Percentiles rank a stretch among this genome's conserved stretches.
phyloP scores from a whole-genome alignment of 1,284 basidiomycete species.

The Ceratobasidium sp. region DNA sequence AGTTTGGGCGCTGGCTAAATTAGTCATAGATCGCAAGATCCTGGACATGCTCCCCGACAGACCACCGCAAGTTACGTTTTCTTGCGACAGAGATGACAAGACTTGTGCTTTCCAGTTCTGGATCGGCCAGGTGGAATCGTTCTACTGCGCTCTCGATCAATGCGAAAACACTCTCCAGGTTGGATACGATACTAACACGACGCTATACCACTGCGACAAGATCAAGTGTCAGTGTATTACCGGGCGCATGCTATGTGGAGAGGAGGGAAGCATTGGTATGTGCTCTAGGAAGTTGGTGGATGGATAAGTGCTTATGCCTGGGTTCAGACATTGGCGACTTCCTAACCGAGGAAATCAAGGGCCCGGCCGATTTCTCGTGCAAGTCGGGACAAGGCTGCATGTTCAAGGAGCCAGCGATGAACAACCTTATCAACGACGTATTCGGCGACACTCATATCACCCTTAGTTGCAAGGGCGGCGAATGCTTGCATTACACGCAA shows the following conservation, averaged over 20 bases:
- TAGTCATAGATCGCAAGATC: constrained; percentile 78
- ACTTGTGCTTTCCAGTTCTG: constrained; percentile 96
- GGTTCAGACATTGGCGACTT: constrained; percentile 90
- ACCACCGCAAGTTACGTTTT: constrained; percentile 94
- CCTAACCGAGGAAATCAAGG: constrained; percentile 86
- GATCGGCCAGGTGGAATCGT: constrained; percentile 92
- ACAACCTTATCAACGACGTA: constrained; percentile 88
- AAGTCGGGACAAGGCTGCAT: constrained; percentile 73
- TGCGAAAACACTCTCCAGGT: constrained; percentile 60
- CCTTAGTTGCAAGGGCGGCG: constrained; percentile 85
- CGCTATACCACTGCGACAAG: constrained; percentile 78
- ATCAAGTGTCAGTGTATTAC: constrained; percentile 92
- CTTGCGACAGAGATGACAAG: constrained; percentile 67
- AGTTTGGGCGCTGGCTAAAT: background rate
- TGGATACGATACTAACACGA: constrained; percentile 74
- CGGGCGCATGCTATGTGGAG: constrained; percentile 92
- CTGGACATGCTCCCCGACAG: constrained; percentile 86
- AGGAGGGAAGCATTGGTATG: constrained; percentile 91
- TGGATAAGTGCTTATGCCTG: too few relatives aligned
- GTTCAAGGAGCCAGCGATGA: constrained; percentile 97
- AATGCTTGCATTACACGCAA: constrained; percentile 92
- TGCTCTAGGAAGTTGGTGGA: too few relatives aligned
- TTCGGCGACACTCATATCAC: constrained; percentile 94
- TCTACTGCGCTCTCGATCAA: constrained; percentile 85
- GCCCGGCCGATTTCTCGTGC: constrained; percentile 89